A percentile compares a stretch with the other conserved stretches of the same genome.
phyloP scores from a whole-genome alignment of 371 early-diverging fungal species.

The Mucor circinelloides region DNA sequence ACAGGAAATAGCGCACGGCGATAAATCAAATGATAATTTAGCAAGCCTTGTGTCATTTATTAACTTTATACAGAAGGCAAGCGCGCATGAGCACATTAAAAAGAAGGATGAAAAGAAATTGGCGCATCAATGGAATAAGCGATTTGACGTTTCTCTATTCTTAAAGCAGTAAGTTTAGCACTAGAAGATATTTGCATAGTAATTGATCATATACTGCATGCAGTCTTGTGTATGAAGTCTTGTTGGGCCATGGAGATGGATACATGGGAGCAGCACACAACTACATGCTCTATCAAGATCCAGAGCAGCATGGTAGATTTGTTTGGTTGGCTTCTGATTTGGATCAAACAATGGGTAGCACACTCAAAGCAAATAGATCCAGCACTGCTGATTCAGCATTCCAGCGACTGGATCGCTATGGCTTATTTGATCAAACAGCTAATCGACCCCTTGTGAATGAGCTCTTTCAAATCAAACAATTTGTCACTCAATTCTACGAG shows the following conservation, averaged over 20 bases:
- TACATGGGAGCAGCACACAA: conserved; percentile 44
- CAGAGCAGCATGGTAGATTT: conserved; percentile 17
- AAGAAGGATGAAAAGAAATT: not conserved
- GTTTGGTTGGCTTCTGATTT: conserved; percentile 40
- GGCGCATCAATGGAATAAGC: conserved; percentile 34
- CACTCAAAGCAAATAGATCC: conserved; percentile 11
- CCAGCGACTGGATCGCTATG: conserved; percentile 23
- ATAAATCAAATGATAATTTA: conserved; percentile 18
- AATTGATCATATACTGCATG: not conserved
- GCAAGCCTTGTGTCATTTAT: conserved; percentile 41
- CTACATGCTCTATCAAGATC: conserved; percentile 39
- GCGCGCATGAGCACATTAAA: not conserved
- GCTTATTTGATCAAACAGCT: conserved; percentile 2
- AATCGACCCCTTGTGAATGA: conserved; percentile 27
- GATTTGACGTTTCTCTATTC: conserved; percentile 47
- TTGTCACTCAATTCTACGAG: conserved; percentile 11
- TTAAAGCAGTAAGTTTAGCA: conserved; percentile 37
- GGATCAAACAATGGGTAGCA: conserved; percentile 43
- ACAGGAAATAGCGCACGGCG: conserved; percentile 11
- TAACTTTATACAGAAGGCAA: conserved; percentile 30
- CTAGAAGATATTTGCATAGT: not conserved
- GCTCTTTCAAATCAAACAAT: conserved; percentile 21
- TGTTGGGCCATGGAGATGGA: conserved; percentile 42
- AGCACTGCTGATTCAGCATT: not conserved
- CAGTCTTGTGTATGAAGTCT: conserved; percentile 34